Conservation (phyloP, 768 basidiomycete genomes). For the Serendipita sp. region DNA sequence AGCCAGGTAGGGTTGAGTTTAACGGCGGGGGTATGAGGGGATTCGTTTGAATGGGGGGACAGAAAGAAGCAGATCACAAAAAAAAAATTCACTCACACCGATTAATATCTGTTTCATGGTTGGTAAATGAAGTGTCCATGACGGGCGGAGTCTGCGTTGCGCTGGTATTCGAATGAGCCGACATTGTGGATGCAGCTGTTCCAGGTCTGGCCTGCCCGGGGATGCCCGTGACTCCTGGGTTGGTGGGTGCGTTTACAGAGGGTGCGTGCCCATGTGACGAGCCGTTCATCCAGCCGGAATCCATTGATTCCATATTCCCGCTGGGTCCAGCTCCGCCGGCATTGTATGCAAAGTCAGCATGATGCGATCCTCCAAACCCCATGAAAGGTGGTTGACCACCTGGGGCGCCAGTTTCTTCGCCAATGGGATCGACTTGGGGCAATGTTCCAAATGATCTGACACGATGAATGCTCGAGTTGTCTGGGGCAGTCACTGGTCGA, state of each 20-base stretch:
- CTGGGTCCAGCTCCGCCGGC: constrained; percentile 1
- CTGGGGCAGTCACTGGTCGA: constrained; percentile 13
- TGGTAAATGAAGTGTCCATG: neutral
- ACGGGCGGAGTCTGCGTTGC: constrained; percentile 2
- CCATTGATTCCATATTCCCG: neutral
- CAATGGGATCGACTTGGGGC: neutral
- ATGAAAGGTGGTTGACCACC: neutral
- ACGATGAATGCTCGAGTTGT: neutral
- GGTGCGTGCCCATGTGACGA: neutral
- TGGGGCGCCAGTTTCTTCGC: neutral
- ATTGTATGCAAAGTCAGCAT: constrained; percentile 1
- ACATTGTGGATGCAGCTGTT: constrained; percentile 3
- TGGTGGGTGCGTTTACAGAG: neutral
- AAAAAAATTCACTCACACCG: constrained; percentile 4
- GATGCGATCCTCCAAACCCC: neutral
- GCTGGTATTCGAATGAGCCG: neutral
- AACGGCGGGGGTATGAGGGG: too few species aligned
- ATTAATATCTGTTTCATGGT: constrained; percentile 3
- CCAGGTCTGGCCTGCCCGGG: neutral
- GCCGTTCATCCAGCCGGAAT: constrained; percentile 4
- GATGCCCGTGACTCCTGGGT: neutral
- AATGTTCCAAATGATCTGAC: neutral
- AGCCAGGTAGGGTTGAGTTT: too few species aligned
- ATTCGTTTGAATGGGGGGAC: neutral
- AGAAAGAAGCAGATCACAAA: neutral